Evolutionary conservation across 2,329 filamentous ascomycete species (phyloP), one percentile per base, ranked within the genome.

Genomic region (Nemania sp.): DNA sequence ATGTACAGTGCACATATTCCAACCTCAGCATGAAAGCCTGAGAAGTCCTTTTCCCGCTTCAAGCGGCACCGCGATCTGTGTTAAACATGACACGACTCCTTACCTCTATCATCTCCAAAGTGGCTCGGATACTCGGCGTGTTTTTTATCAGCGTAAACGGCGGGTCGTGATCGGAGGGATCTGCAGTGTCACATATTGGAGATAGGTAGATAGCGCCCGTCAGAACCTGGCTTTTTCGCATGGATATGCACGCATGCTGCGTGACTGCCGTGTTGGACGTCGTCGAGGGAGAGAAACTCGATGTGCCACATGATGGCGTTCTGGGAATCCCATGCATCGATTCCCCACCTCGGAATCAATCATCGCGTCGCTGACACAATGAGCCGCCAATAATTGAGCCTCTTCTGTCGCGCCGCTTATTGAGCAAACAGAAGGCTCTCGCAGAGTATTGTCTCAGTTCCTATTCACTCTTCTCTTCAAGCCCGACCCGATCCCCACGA

Each of bases 261-360:
- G 60, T 60, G 45, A n/a, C 51, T n/a, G 43, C 64, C 51, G 26
- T 13, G 27, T 27, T 49, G n/a, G 35, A 47, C 38, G 47, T 62
- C 54, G 35, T 62, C 49, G n/a, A 41, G 51, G 24, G 35, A 45
- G 38, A 51, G 41, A 45, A 57, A 66, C 22, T 53, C 63, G 54
- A 67, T 67, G 43, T 41, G 32, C 49, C 54, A 55, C 54, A 62
- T 54, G 57, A 69, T 69, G 67, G 67, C 35, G 24, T 69, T 67
- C 52, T 57, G n/a, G 24, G 55, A 69, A 69, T 69, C 59, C 63
- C 67, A 69, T 69, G 55, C 51, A 52, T 66, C 49, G 59, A 41
- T 58, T 49, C 59, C 58, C 58, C 54, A 32, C 45, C 57, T 22
- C n/a, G 20, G 43, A 24, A 45, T 22, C 20, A 26, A 43, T n/a